A percentile compares a stretch with the other conserved stretches of the same genome.
Conservation (phyloP, 768 basidiomycete genomes). For the Lentinula sp. region DNA sequence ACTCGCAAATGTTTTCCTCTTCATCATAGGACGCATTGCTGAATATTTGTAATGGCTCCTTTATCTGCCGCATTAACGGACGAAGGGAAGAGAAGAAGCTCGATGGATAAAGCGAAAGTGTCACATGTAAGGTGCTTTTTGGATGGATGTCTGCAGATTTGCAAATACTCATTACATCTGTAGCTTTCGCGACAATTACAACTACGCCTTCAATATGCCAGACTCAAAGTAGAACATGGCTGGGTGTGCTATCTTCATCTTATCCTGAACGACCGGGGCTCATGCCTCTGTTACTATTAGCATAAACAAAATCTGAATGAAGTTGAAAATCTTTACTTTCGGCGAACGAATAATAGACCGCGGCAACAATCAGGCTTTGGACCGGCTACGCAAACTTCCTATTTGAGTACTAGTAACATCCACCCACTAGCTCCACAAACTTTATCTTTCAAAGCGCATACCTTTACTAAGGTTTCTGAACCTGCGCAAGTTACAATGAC, state of each 20-base stretch:
- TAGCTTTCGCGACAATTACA: slow-evolving; percentile 70
- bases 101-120: slow-evolving; percentile 2
- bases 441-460: slow-evolving; percentile 6
- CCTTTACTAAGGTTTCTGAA: neutral
- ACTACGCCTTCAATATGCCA: slow-evolving; percentile 70
- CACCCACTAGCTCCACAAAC: slow-evolving; percentile 2
- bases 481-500: neutral
- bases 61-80: neutral
- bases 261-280: neutral
- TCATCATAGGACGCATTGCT: neutral
- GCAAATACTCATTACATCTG: neutral
- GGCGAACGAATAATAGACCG: slow-evolving; percentile 51
- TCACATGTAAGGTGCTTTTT: slow-evolving; percentile 2
- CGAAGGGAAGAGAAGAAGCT: slow-evolving; percentile 1
- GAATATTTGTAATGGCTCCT: neutral
- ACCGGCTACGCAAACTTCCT: neutral
- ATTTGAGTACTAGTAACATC: slow-evolving; percentile 7
- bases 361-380: slow-evolving; percentile 17
- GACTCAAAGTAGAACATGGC: slow-evolving; percentile 74
- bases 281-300: slow-evolving; percentile 31
- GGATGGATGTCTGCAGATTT: too few species aligned
- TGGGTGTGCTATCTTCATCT: slow-evolving; percentile 47
- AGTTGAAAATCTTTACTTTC: slow-evolving; percentile 80
- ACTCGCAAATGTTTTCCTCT: too few species aligned
- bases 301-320: slow-evolving; percentile 77